Evolutionary conservation across 495 filamentous ascomycete species (phyloP), one percentile per base, ranked within the genome.

Genomic region (Daldinia caldariorum): DNA sequence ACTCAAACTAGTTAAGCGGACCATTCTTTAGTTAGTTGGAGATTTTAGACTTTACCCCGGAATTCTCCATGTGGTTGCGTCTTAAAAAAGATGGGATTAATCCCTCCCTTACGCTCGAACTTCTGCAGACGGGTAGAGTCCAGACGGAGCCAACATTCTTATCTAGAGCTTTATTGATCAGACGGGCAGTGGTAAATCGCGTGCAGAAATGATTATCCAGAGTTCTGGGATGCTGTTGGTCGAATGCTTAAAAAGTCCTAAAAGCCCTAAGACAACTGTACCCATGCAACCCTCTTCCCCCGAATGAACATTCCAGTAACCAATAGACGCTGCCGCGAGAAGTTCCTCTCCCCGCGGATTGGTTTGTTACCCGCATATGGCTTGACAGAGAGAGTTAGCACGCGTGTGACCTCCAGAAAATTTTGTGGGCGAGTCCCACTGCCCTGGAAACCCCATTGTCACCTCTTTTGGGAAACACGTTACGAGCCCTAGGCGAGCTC

Each of bases 281-380:
- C 50, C 61, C 70, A 66, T 67, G 60, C 54, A 16, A 26, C 22
- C 43, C 51, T 32, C 45, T 39, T 12, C 61, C 50, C 41, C 54
- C 63, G 41, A 41, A 51, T 51, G 53, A 68, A 57, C 60, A 68
- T 67, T 69, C 61, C 65, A 69, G 35, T 22, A 61, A 6, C 70
- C 70, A 72, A 72, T 72, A 50, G 39, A 47, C 31, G 18, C 22
- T 38, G n/a, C 58, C 51, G 37, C 12, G 20, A 13, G 12, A 29
- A 16, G 55, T 69, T 39, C 29, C 57, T 61, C 59, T 58, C 29
- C 58, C 58, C 43, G 20, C n/a, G 20, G 57, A 62, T 69, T 69
- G 53, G 65, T 53, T 58, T 64, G 56, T 66, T 72, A 68, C 65
- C 64, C 65, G 65, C 70, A 72, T 69, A 58, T 72, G 61, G 66